A percentile compares a stretch with the other conserved stretches of the same genome.
Evolutionary conservation across 192 early-diverging fungal genomes (phyloP).

Genomic region (Polychytrium aggregatum): DNA sequence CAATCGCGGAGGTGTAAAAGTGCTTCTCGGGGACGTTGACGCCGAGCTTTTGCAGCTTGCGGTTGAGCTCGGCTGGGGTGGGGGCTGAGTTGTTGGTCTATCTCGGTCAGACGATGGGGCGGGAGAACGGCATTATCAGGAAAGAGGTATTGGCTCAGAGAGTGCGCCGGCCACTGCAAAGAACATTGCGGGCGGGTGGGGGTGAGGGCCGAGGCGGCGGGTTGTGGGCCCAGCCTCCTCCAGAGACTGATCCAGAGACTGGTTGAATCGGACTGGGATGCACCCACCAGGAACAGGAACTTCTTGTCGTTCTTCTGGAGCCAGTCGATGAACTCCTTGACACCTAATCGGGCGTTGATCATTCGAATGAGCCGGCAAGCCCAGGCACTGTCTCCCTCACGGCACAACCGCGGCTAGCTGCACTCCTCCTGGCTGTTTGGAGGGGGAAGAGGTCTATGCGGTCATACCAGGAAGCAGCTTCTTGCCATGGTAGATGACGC

Average conservation of each 20-base stretch:
- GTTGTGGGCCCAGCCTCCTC: neutral
- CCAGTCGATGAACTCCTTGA: slow-evolving; percentile 44
- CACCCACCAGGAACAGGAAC: slow-evolving; percentile 38
- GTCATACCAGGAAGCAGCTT: slow-evolving; percentile 30
- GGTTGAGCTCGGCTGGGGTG: slow-evolving; percentile 45
- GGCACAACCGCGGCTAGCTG: neutral
- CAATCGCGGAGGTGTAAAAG: slow-evolving; percentile 47
- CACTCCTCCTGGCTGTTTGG: neutral
- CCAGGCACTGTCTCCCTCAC: too few species aligned
- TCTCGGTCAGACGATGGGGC: too few species aligned
- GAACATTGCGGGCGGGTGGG: neutral
- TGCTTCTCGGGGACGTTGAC: slow-evolving; percentile 35
- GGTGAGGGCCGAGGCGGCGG: neutral
- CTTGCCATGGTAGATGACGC: slow-evolving; percentile 44
- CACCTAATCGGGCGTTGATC: too few species aligned
- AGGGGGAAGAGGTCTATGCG: neutral
- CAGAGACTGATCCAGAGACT: neutral
- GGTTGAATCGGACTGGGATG: neutral
- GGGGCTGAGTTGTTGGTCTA: slow-evolving; percentile 53
- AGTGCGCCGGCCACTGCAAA: neutral
- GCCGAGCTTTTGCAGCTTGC: slow-evolving; percentile 39
- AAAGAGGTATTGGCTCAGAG: neutral
- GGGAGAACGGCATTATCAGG: too few species aligned
- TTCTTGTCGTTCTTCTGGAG: slow-evolving; percentile 37
- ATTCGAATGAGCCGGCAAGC: too few species aligned